Base-by-base conservation (phyloP, 2,329 filamentous ascomycete genomes). In the Pseudogymnoascus sp. region DNA sequence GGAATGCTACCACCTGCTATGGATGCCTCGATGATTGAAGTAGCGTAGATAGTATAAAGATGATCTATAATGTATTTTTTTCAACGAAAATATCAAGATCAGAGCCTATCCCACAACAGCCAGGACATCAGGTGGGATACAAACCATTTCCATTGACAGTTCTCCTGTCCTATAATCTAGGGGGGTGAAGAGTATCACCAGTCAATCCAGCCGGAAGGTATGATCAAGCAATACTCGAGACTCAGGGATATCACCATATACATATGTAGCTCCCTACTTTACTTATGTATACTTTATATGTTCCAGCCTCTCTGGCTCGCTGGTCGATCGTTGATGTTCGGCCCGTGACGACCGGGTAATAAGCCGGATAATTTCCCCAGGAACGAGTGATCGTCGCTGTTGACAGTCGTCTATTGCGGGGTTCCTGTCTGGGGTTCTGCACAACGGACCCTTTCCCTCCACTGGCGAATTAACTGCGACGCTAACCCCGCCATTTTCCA, bases 321-420 rank as follows among this genome's bases (percentile, higher is more conserved):
- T 49, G 42, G 42, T 49, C 4, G 42, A 49, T 28, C 42, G 23
- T 28, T 55, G 2, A 14, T 33, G 14, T 11, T 55, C 25, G 45
- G 45, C 45, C 45, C 45, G 45, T 19, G 25, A 19, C 25, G 8
- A n/a, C 25, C 45, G 45, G 25, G 3, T 49, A 49, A 49, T 28
- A 55, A 11, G 42, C 42, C 42, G 45, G 45, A 33, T 33, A 55
- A 55, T 55, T 52, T 7, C 45, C 45, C 45, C 45, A 52, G 42
- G 45, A 52, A 52, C 23, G 16, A 45, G 8, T 12, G 45, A 55
- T 55, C 45, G 8, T 5, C 25, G n/a, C n/a, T 33, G 25, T 33
- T 14, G n/a, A 30, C 8, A 33, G 45, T 14, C 8, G 4, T 33
- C 25, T 2, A 55, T 55, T 55, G 45, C 45, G 42, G 42, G 42